Base-by-base conservation (phyloP, 768 basidiomycete genomes). In the Boletus sp. region DNA sequence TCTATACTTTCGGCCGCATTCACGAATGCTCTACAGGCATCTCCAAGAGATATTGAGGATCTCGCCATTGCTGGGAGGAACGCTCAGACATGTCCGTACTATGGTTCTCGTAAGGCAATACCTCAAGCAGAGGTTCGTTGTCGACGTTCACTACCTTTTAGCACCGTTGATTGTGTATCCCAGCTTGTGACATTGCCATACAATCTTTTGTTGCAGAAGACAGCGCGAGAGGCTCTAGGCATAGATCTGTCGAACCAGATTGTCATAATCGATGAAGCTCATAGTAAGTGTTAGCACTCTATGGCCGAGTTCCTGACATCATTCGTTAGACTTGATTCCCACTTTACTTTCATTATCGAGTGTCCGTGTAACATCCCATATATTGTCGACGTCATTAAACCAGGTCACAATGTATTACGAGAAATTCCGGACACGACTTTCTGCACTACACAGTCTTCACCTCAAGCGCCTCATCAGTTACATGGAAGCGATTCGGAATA, bases 41-140 rank as follows among this genome's bases (percentile, higher is more conserved):
- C 82, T 2, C 91, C 94, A 0, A 92, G 92, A 68, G 96, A 97
- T 61, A 97, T 99, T 5, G 96, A 98, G 69, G 95, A 98, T 62
- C 81, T 98, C 15, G 90, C 91, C 7, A 71, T 70, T 8, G 75
- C 85, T 2, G 97, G 97, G 2, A 80, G 83, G 50, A 76, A 83
- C 48, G 73, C 82, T 1, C 77, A 85, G 46, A 86, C 83, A 9
- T 99, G 96, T 69, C 92, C 96, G 0, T 99, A 98, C 73, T 99
- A 98, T 70, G 93, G 90, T 4, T 89, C 93, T 8, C 77, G 97
- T 42, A 77, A 82, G 52, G 94, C 94, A 14, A 93, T 98, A 52
- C 84, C 88, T 37, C 91, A 93, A 68, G 93, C 96, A 33, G 90
- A 98, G 80, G 92, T 93, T 58, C 42, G 78, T 54, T 35, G 17